A percentile compares a stretch with the other conserved stretches of the same genome.
Evolutionary conservation across 2,329 filamentous ascomycete species (phyloP).

Genomic region (Hypoxylon sp.): DNA sequence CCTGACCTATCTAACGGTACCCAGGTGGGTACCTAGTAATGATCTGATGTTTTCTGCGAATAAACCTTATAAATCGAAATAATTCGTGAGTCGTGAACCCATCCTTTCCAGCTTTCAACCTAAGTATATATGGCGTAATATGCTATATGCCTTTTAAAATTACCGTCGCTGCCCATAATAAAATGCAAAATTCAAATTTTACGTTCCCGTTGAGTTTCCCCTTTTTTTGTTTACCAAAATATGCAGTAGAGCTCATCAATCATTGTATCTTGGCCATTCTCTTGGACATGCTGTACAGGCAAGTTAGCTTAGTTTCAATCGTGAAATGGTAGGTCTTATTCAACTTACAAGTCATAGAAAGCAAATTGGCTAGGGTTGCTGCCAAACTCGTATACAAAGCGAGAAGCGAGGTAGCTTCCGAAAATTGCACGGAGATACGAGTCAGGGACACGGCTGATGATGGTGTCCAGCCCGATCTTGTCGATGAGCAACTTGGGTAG

Average conservation of each 20-base stretch:
- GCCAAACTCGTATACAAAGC: slow-evolving; percentile 96
- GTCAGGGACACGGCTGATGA: slow-evolving; percentile 88
- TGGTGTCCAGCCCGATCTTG: slow-evolving; percentile 91
- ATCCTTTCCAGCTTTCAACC: background rate
- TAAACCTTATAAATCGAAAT: slow-evolving; percentile 19
- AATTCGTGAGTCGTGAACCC: slow-evolving; percentile 35
- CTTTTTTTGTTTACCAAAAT: slow-evolving; percentile 26
- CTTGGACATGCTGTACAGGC: slow-evolving; percentile 70
- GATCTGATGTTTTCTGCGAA: slow-evolving; percentile 2
- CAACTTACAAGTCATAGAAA: slow-evolving; percentile 95
- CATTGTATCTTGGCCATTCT: slow-evolving; percentile 66
- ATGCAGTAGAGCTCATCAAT: slow-evolving; percentile 22
- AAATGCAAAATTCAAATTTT: slow-evolving; percentile 22
- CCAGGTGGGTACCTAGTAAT: slow-evolving; percentile 8
- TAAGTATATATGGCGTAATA: background rate
- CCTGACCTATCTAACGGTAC: slow-evolving; percentile 17
- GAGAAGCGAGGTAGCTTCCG: slow-evolving; percentile 92
- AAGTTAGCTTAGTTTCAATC: slow-evolving; percentile 50
- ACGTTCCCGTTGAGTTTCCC: slow-evolving; percentile 10
- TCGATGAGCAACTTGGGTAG: slow-evolving; percentile 85
- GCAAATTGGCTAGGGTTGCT: slow-evolving; percentile 95
- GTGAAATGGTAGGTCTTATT: background rate
- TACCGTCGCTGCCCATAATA: slow-evolving; percentile 17
- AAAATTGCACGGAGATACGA: slow-evolving; percentile 95
- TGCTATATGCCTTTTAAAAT: slow-evolving; percentile 23